These are phyloP conservation scores for Calonectria pseudoturangicola DNA, from an alignment of 2,329 filamentous ascomycete species.

Conservation along the genomic window DNA sequence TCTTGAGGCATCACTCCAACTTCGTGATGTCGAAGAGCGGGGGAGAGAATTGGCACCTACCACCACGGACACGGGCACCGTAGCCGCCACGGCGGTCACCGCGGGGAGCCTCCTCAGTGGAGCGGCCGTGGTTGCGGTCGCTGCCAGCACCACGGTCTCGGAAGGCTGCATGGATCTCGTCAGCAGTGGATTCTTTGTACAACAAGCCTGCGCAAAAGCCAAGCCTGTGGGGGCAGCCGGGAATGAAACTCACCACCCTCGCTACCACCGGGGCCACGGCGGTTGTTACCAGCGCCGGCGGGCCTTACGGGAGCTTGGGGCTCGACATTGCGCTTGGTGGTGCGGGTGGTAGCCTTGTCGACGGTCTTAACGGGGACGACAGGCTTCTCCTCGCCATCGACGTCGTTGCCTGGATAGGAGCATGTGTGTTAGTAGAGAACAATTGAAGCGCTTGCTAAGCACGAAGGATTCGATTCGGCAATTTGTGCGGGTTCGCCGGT, in stretches of 20 bases:
- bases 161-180: constrained; percentile 77
- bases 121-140: constrained; percentile 87
- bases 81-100: constrained; percentile 76
- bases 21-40: background rate
- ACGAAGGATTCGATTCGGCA: constrained; percentile 44
- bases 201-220: background rate
- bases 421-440: constrained; percentile 49
- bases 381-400: constrained; percentile 79
- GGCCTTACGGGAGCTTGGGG: constrained; percentile 78
- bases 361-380: constrained; percentile 90
- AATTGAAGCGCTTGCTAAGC: constrained; percentile 47
- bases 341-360: constrained; percentile 86
- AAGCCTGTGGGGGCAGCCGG: constrained; percentile 11
- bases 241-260: constrained; percentile 84
- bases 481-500: constrained; percentile 41
- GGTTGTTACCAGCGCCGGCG: constrained; percentile 64
- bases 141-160: constrained; percentile 90
- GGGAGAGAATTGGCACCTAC: constrained; percentile 61
- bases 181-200: constrained; percentile 41
- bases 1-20: constrained; percentile 24
- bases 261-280: constrained; percentile 81
- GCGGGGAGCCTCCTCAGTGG: constrained; percentile 80
- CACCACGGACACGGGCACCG: constrained; percentile 77
- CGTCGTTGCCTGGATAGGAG: constrained; percentile 72
- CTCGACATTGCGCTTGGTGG: constrained; percentile 89